phyloP scores from a whole-genome alignment of 176 grass and related monocot species.

The Lolium multiflorum region DNA sequence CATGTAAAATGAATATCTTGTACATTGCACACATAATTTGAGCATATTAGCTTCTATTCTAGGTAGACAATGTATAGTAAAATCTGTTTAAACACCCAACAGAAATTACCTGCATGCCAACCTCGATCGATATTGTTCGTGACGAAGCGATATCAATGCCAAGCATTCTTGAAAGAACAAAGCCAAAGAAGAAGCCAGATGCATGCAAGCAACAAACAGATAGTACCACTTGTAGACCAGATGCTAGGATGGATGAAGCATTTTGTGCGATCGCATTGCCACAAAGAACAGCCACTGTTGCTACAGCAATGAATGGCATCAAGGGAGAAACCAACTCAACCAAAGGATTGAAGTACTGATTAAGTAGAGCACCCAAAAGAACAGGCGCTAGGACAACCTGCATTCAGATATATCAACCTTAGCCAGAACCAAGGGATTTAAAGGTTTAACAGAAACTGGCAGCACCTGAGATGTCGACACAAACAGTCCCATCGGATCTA shows the following conservation, averaged over 20 bases:
- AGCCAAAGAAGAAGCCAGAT: conserved; percentile 89
- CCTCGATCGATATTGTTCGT: conserved; percentile 87
- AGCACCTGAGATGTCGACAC: conserved; percentile 85
- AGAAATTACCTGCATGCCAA: conserved; percentile 90
- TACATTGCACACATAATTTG: not conserved
- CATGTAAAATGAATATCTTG: not conserved
- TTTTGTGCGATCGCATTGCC: conserved; percentile 92
- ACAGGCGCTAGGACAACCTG: conserved; percentile 95
- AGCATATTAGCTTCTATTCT: not conserved
- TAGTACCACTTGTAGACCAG: conserved; percentile 68
- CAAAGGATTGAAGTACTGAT: conserved; percentile 77
- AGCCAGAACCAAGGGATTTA: not conserved
- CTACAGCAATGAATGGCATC: conserved; percentile 87
- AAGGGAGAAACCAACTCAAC: conserved; percentile 77
- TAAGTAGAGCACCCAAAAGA: conserved; percentile 81
- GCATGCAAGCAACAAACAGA: conserved; percentile 70
- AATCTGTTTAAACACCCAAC: not conserved
- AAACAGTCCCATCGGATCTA: conserved; percentile 85
- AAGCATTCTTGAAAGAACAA: conserved; percentile 66
- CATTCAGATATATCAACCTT: conserved; percentile 28
- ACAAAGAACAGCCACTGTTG: conserved; percentile 84
- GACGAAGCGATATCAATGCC: conserved; percentile 72
- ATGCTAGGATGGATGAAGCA: conserved; percentile 78
- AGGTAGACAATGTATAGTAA: not conserved
- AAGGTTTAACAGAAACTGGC: not conserved